Conservation (phyloP, 495 filamentous ascomycete genomes). For the Aspergillus panamensis region DNA sequence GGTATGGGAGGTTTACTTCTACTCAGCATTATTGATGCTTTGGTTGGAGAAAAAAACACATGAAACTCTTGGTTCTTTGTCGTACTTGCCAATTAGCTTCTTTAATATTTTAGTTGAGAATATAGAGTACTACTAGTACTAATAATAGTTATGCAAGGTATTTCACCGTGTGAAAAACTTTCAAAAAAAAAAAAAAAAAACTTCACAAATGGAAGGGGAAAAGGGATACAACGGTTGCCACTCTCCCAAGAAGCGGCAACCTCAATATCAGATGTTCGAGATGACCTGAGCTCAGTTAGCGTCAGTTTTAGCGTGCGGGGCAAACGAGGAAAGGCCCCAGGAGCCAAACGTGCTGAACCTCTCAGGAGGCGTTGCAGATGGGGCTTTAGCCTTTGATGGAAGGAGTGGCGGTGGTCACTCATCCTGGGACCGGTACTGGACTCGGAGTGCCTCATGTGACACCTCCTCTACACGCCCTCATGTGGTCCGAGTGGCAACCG, state of each 20-base stretch:
- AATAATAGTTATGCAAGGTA: neutral
- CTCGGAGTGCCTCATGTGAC: constrained; percentile 13
- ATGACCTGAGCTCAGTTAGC: neutral
- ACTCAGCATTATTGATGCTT: neutral
- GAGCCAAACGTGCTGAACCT: constrained; percentile 10
- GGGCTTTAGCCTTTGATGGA: neutral
- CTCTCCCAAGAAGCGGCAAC: too few species aligned
- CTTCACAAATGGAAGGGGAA: neutral
- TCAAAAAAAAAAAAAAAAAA: neutral
- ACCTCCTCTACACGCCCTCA: neutral
- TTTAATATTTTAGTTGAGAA: neutral
- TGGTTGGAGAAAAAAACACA: too few species aligned
- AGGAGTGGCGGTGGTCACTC: neutral
- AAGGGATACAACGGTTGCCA: neutral
- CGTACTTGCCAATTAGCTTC: too few species aligned
- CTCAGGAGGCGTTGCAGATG: constrained; percentile 6
- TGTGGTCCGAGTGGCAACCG: constrained; percentile 9
- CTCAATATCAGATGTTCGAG: neutral
- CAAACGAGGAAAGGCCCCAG: constrained; percentile 4
- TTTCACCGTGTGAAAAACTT: neutral
- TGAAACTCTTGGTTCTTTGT: too few species aligned
- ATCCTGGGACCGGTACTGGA: constrained; percentile 5
- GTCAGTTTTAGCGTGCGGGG: constrained; percentile 13
- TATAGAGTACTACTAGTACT: too few species aligned
- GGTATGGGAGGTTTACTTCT: neutral